These are phyloP conservation scores for Fusarium brachygibbosum DNA, from an alignment of 2,329 filamentous ascomycete species.

Conservation along the genomic window DNA sequence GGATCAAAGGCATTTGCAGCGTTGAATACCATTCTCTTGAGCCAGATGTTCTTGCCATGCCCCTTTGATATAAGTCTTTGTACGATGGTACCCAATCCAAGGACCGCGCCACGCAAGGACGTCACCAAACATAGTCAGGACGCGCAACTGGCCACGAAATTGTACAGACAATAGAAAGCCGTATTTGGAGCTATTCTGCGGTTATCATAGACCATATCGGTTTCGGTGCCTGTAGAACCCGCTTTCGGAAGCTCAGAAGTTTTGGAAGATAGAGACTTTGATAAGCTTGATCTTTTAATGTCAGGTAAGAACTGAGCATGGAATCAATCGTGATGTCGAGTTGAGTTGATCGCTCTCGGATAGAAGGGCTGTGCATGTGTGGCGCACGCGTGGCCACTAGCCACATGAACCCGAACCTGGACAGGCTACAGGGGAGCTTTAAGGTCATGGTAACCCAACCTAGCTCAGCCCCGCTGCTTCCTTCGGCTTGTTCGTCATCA, in stretches of 20 bases:
- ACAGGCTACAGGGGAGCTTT: constrained; percentile 15
- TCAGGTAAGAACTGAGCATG: not conserved
- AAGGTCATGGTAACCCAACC: constrained; percentile 19
- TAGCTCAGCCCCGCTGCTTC: constrained; percentile 43
- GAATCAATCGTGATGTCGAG: constrained; percentile 8
- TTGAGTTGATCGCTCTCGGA: not conserved
- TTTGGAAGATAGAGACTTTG: not conserved
- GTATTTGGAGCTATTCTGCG: not conserved
- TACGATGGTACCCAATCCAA: constrained; percentile 12
- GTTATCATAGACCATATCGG: too few species aligned
- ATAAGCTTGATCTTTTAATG: not conserved
- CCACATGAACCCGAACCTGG: constrained; percentile 13
- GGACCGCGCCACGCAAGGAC: constrained; percentile 29
- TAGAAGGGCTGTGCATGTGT: constrained; percentile 23
- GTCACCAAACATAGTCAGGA: constrained; percentile 23
- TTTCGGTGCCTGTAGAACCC: not conserved
- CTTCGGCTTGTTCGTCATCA: constrained; percentile 43
- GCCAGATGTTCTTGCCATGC: not conserved
- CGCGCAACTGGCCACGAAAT: constrained; percentile 28
- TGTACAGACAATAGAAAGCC: not conserved
- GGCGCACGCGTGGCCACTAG: constrained; percentile 38
- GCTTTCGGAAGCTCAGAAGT: not conserved
- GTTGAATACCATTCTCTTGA: not conserved
- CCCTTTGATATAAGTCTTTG: not conserved
- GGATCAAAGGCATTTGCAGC: not conserved